Conservation (phyloP, 139 green algal species). For the Tetradesmus lagerheimii region DNA sequence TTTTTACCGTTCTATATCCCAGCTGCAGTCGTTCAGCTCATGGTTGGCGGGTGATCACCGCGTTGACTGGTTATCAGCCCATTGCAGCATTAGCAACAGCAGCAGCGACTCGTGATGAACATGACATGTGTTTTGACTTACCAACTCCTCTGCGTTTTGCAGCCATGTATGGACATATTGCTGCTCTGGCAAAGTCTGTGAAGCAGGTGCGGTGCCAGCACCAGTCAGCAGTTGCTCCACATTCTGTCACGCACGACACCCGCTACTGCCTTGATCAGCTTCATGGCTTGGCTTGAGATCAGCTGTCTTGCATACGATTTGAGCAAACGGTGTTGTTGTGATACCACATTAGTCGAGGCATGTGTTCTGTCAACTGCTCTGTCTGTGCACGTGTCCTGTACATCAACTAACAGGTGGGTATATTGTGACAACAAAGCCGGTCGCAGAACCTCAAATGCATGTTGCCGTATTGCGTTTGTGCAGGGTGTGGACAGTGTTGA, state of each 20-base stretch:
- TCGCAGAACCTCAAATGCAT: too few species aligned
- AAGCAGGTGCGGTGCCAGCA: conserved; percentile 7
- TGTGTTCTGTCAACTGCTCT: too few species aligned
- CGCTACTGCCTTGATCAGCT: too few species aligned
- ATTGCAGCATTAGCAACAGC: too few species aligned
- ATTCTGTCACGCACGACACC: neutral
- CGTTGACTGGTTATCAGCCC: neutral
- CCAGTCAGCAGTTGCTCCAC: neutral
- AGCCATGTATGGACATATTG: conserved; percentile 80
- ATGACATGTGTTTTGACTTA: neutral
- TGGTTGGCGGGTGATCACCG: neutral
- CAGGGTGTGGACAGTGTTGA: conserved; percentile 77
- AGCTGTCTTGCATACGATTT: too few species aligned
- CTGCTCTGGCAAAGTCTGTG: conserved; percentile 65
- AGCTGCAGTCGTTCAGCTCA: neutral
- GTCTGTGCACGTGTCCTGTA: too few species aligned
- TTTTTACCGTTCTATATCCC: neutral
- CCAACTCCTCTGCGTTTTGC: neutral
- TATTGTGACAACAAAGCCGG: too few species aligned
- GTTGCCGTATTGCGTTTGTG: neutral
- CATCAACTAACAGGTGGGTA: too few species aligned
- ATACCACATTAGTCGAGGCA: too few species aligned
- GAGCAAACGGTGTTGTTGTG: too few species aligned
- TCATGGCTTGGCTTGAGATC: too few species aligned
- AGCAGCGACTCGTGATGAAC: neutral